These are phyloP conservation scores for Phaffia rhodozyma DNA, from an alignment of 1,284 basidiomycete genomes.

Conservation along the genomic window DNA sequence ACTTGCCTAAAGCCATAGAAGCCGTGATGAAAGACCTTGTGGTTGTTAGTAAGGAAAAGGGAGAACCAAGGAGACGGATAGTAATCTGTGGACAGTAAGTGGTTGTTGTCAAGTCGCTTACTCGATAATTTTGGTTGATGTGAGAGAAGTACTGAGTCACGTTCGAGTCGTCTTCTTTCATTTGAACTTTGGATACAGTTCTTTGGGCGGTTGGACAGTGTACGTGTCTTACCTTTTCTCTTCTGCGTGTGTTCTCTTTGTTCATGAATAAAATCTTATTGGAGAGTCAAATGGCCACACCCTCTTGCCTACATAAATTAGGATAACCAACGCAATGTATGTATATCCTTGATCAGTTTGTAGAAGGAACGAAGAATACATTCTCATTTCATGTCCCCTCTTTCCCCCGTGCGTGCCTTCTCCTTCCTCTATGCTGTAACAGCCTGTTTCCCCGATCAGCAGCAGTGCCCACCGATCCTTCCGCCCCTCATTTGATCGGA, in stretches of 20 bases:
- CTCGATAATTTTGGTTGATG: too few species aligned
- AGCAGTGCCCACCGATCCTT: not conserved
- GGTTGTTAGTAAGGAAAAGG: not conserved
- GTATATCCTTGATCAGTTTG: not conserved
- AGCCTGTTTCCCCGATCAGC: not conserved
- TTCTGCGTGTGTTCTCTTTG: not conserved
- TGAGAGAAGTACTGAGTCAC: too few species aligned
- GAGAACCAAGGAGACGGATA: conserved; percentile 1
- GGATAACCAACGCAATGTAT: not conserved
- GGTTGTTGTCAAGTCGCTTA: too few species aligned
- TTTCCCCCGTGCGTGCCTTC: too few species aligned
- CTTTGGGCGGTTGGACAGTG: conserved; percentile 14
- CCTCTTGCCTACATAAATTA: not conserved
- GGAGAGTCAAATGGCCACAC: too few species aligned
- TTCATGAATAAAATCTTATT: not conserved
- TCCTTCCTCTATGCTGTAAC: not conserved
- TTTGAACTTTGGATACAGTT: not conserved
- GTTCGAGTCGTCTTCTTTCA: not conserved
- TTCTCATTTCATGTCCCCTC: too few species aligned
- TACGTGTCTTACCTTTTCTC: not conserved
- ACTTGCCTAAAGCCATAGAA: conserved; percentile 5
- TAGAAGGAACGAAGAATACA: too few species aligned
- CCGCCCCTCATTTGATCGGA: not conserved
- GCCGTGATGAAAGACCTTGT: not conserved
- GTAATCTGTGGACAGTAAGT: not conserved